Evolutionary conservation across 1,284 basidiomycete genomes (phyloP).

Genomic region (Xerocomus tenax): DNA sequence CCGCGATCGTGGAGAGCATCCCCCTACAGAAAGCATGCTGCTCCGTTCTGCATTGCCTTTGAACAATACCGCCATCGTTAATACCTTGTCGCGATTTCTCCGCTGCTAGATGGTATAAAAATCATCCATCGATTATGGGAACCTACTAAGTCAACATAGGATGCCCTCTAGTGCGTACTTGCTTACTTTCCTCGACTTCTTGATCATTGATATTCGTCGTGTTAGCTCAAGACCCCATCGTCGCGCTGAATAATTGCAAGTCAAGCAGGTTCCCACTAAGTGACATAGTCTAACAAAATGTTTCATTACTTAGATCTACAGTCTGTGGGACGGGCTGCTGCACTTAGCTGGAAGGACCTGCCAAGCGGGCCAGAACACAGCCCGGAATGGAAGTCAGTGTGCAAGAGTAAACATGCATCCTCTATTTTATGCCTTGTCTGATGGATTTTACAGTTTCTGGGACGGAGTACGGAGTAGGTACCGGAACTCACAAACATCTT

Average conservation of each 20-base stretch:
- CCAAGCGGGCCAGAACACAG: constrained; percentile 40
- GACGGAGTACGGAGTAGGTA: constrained; percentile 24
- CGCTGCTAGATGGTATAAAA: constrained; percentile 26
- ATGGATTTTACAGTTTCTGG: constrained; percentile 23
- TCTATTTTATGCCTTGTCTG: constrained; percentile 11
- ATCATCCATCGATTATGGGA: constrained; percentile 14
- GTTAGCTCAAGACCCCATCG: constrained; percentile 28
- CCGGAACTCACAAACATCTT: constrained; percentile 42
- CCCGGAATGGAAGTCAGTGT: constrained; percentile 48
- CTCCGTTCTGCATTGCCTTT: constrained; percentile 28
- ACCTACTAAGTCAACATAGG: constrained; percentile 10
- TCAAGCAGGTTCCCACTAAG: neutral
- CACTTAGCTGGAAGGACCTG: constrained; percentile 50
- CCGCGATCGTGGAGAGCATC: constrained; percentile 27
- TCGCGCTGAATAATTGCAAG: constrained; percentile 42
- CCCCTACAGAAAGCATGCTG: constrained; percentile 17
- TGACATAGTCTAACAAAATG: constrained; percentile 1
- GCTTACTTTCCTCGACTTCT: constrained; percentile 4
- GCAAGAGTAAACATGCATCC: constrained; percentile 42
- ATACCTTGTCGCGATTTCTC: constrained; percentile 16
- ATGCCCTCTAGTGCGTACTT: constrained; percentile 23
- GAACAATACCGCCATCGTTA: constrained; percentile 23
- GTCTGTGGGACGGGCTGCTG: constrained; percentile 31
- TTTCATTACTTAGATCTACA: constrained; percentile 44
- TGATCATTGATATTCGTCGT: constrained; percentile 14